Evolutionary conservation across 164 flowering plant genomes (phyloP).

Genomic region (Cinnamomum chago): DNA sequence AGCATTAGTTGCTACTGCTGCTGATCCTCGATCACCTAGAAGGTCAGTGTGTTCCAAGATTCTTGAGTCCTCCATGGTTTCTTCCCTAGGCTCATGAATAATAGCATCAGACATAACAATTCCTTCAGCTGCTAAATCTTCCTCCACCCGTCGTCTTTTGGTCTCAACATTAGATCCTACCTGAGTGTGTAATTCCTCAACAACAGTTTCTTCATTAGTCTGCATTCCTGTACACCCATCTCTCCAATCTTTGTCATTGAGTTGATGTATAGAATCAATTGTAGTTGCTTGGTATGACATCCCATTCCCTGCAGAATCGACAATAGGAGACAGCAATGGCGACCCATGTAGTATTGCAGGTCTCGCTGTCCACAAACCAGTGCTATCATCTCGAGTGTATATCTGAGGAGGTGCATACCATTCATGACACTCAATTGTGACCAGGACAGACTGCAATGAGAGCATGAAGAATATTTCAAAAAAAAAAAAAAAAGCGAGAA

Average conservation of each 20-base stretch:
- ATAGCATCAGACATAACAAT: constrained; percentile 33
- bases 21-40: constrained; percentile 44
- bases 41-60: constrained; percentile 26
- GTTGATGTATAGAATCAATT: constrained; percentile 32
- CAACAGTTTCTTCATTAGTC: constrained; percentile 40
- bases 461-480: background rate
- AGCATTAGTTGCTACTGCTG: constrained; percentile 52
- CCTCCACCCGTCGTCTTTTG: constrained; percentile 58
- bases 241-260: constrained; percentile 29
- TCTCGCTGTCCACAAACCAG: constrained; percentile 74
- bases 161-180: constrained; percentile 42
- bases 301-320: constrained; percentile 19
- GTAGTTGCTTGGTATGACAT: constrained; percentile 16
- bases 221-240: constrained; percentile 56
- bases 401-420: constrained; percentile 94
- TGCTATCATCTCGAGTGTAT: constrained; percentile 76
- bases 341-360: constrained; percentile 51
- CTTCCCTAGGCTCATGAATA: constrained; percentile 41
- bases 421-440: constrained; percentile 90
- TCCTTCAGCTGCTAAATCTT: constrained; percentile 50
- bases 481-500: background rate
- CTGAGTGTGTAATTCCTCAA: constrained; percentile 30
- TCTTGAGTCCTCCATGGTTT: constrained; percentile 34
- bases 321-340: constrained; percentile 24
- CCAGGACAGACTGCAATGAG: constrained; percentile 78